Conservation (phyloP, 2,329 filamentous ascomycete species). For the Cryphonectria naterciae region DNA sequence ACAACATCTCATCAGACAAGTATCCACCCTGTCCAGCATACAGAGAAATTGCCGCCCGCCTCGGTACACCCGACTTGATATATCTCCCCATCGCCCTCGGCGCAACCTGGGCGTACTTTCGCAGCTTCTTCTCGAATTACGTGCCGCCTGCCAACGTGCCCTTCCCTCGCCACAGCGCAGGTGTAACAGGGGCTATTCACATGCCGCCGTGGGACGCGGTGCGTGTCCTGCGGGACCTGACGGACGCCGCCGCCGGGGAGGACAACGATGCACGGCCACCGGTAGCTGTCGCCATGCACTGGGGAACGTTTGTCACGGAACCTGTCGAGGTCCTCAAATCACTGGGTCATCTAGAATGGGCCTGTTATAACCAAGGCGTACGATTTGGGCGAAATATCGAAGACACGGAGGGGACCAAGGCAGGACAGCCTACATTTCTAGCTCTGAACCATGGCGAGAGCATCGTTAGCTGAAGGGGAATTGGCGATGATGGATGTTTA, state of each 20-base stretch:
- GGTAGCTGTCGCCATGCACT: slow-evolving; percentile 36
- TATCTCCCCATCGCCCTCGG: slow-evolving; percentile 35
- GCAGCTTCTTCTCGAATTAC: slow-evolving; percentile 32
- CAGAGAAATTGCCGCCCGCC: slow-evolving; percentile 30
- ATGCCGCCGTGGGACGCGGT: slow-evolving; percentile 39
- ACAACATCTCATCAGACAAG: slow-evolving; percentile 6
- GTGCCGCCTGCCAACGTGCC: slow-evolving; percentile 34
- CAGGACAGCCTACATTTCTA: slow-evolving; percentile 20
- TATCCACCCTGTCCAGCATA: slow-evolving; percentile 35
- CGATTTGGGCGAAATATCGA: slow-evolving; percentile 30
- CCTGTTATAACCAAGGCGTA: slow-evolving; percentile 33
- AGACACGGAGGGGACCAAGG: neutral
- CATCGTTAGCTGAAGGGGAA: slow-evolving; percentile 13
- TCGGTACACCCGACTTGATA: slow-evolving; percentile 33
- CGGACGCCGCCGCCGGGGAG: neutral
- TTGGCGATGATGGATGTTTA: neutral
- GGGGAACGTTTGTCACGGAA: slow-evolving; percentile 37
- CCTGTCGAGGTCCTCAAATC: slow-evolving; percentile 34
- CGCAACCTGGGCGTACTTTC: slow-evolving; percentile 34
- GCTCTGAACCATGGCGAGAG: slow-evolving; percentile 32
- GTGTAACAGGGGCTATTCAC: slow-evolving; percentile 34
- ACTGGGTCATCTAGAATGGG: slow-evolving; percentile 35
- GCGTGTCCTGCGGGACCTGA: slow-evolving; percentile 33
- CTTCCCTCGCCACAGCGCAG: slow-evolving; percentile 32
- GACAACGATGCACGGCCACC: neutral